A percentile compares a stretch with the other conserved stretches of the same genome.
phyloP scores from a whole-genome alignment of 2,329 filamentous ascomycete species.

The Botryotinia narcissicola region DNA sequence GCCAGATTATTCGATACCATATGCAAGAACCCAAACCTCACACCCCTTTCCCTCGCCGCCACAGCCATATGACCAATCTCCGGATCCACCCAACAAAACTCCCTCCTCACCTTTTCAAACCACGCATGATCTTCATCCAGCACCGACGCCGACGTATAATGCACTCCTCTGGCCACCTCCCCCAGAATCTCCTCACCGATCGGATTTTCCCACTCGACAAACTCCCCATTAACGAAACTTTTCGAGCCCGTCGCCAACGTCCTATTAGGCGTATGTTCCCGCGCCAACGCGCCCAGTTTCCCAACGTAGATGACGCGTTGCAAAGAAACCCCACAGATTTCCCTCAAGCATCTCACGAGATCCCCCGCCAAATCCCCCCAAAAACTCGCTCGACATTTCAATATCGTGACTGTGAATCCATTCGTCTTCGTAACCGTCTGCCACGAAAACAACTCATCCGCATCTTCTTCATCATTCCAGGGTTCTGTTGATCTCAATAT shows the following conservation, averaged over 20 bases:
- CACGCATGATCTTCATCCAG: neutral
- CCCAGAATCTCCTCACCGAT: neutral
- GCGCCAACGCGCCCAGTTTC: neutral
- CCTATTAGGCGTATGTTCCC: neutral
- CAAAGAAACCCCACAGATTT: neutral
- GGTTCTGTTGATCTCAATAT: neutral
- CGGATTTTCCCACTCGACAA: neutral
- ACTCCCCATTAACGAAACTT: neutral
- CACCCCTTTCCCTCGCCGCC: neutral
- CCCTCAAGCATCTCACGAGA: neutral
- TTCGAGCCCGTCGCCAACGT: neutral
- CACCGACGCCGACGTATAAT: slow-evolving; percentile 7
- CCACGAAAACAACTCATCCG: neutral
- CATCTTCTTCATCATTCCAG: neutral
- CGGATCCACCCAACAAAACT: neutral
- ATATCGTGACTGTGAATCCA: neutral
- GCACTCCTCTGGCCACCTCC: neutral
- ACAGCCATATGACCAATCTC: slow-evolving; percentile 15
- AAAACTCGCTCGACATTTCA: neutral
- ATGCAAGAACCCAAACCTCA: neutral
- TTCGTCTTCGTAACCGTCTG: neutral
- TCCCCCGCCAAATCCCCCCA: neutral
- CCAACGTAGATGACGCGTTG: neutral
- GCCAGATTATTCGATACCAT: slow-evolving; percentile 7
- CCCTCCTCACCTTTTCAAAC: neutral